Percentiles rank a stretch among this genome's conserved stretches.
Evolutionary conservation across 2,329 filamentous ascomycete species (phyloP).

Genomic region (Escovopsis sp.): DNA sequence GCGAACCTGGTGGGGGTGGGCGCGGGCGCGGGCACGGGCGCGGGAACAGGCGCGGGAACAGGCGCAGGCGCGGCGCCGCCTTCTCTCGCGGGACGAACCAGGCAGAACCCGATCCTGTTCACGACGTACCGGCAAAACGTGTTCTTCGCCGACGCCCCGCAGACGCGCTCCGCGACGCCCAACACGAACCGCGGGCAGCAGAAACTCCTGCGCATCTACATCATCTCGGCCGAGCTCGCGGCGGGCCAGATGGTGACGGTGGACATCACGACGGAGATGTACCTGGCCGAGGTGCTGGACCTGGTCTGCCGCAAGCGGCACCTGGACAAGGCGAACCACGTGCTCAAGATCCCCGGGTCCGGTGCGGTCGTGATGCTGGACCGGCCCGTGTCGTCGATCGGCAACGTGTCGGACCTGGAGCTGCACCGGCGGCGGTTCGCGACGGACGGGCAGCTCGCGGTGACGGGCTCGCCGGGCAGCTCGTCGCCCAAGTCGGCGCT

Average conservation of each 20-base stretch:
- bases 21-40: conserved; percentile 4
- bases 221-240: conserved; percentile 52
- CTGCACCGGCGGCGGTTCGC: conserved; percentile 61
- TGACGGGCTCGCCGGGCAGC: conserved; percentile 53
- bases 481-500: conserved; percentile 52
- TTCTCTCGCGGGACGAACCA: conserved; percentile 17
- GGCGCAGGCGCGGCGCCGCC: conserved; percentile 9
- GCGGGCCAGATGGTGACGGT: conserved; percentile 61
- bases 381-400: conserved; percentile 64
- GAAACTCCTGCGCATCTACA: conserved; percentile 58
- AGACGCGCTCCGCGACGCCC: conserved; percentile 27
- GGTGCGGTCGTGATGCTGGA: conserved; percentile 64
- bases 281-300: conserved; percentile 69
- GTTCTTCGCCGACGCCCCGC: conserved; percentile 41
- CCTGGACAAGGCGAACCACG: conserved; percentile 64
- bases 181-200: conserved; percentile 45
- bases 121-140: conserved; percentile 42
- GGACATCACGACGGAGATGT: conserved; percentile 68
- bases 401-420: conserved; percentile 60
- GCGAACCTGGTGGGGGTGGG: too few species aligned
- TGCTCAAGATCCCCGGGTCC: conserved; percentile 62
- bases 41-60: conserved; percentile 6
- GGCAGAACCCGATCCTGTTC: conserved; percentile 45
- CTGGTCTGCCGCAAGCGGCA: conserved; percentile 63
- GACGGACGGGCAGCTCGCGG: conserved; percentile 55